Percentiles rank a stretch among this genome's conserved stretches.
phyloP scores from a whole-genome alignment of 805 yeast species.

The Monosporozyma siamensis region DNA sequence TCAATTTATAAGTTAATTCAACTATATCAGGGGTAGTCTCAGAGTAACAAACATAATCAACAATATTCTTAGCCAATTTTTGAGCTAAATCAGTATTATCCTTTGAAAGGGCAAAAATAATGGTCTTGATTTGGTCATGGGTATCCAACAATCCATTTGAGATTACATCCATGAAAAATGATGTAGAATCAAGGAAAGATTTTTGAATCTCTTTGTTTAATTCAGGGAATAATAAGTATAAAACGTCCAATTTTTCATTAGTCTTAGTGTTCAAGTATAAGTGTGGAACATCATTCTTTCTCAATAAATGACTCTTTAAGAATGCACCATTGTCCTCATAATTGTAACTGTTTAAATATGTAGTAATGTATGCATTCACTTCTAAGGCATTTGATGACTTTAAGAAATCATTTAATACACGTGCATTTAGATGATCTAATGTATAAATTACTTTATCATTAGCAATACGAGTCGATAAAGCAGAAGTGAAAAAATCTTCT shows the following conservation, averaged over 20 bases:
- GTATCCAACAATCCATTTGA: constrained; percentile 8
- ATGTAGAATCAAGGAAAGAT: constrained; percentile 11
- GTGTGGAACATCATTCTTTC: constrained; percentile 27
- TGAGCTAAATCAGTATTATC: constrained; percentile 8
- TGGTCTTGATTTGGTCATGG: constrained; percentile 9
- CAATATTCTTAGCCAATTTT: constrained; percentile 9
- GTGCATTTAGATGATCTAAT: constrained; percentile 28
- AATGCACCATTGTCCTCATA: constrained; percentile 23
- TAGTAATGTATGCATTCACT: constrained; percentile 15
- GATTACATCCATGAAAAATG: constrained; percentile 11
- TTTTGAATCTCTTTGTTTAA: constrained; percentile 5
- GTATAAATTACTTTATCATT: constrained; percentile 24
- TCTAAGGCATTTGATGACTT: constrained; percentile 1
- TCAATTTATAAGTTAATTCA: background rate
- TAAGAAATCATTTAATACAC: constrained; percentile 10
- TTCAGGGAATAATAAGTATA: constrained; percentile 16
- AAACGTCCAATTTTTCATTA: constrained; percentile 12
- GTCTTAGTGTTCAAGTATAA: constrained; percentile 27
- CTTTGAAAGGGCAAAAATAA: constrained; percentile 8
- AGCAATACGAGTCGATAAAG: constrained; percentile 14
- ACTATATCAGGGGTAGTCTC: background rate
- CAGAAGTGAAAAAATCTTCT: constrained; percentile 16
- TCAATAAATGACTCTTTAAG: constrained; percentile 28
- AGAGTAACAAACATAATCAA: constrained; percentile 7
- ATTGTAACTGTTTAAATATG: constrained; percentile 19